Percentiles rank a stretch among this genome's conserved stretches.
phyloP scores from a whole-genome alignment of 2,329 filamentous ascomycete species.

The Claviceps sp. region DNA sequence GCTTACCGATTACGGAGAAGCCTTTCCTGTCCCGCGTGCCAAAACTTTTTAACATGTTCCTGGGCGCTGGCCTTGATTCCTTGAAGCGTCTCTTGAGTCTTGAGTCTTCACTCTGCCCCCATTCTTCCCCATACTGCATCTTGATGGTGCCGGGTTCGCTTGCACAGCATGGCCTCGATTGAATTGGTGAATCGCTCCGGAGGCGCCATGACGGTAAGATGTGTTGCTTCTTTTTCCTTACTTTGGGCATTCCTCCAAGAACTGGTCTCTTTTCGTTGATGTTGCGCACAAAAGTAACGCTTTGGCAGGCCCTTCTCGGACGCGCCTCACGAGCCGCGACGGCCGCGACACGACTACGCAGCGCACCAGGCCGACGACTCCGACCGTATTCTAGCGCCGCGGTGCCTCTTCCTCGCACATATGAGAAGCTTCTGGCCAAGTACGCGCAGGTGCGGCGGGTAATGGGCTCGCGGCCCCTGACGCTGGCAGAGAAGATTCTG shows the following conservation, averaged over 20 bases:
- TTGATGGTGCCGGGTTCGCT: background rate
- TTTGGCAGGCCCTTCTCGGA: constrained; percentile 22
- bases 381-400: constrained; percentile 25
- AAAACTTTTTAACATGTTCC: background rate
- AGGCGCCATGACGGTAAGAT: constrained; percentile 31
- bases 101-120: too few species aligned
- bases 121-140: background rate
- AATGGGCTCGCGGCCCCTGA: constrained; percentile 55
- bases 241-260: background rate
- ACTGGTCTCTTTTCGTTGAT: too few species aligned
- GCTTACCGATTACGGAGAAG: too few species aligned
- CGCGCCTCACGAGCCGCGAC: constrained; percentile 11
- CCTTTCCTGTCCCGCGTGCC: too few species aligned
- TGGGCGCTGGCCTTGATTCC: background rate
- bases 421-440: constrained; percentile 66
- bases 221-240: too few species aligned
- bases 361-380: constrained; percentile 10
- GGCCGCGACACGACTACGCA: constrained; percentile 3
- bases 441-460: constrained; percentile 63
- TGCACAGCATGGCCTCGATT: constrained; percentile 34
- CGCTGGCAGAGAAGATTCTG: constrained; percentile 93
- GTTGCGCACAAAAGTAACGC: too few species aligned
- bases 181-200: constrained; percentile 35
- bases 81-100: background rate
- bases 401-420: constrained; percentile 49